Percentiles rank a stretch among this genome's conserved stretches.
Conservation (phyloP, 202 grass and related monocot genomes). For the Dendrocalamus latiflorus region DNA sequence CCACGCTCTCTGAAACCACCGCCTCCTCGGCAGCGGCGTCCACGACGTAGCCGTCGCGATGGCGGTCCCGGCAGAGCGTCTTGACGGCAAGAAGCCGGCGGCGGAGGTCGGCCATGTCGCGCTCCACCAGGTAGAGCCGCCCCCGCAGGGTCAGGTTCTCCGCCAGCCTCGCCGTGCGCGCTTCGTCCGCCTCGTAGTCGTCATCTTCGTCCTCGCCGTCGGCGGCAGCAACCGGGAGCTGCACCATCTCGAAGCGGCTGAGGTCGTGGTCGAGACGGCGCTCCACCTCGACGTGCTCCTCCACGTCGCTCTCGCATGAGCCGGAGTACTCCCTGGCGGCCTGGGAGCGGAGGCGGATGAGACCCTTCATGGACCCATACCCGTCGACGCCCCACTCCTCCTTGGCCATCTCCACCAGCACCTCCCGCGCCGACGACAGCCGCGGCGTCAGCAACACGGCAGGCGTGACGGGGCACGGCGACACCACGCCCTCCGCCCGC, state of each 20-base stretch:
- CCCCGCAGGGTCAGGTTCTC: slow-evolving; percentile 74
- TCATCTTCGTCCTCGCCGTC: slow-evolving; percentile 4
- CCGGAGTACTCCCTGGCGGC: slow-evolving; percentile 46
- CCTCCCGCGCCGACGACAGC: slow-evolving; percentile 77
- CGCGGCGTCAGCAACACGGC: slow-evolving; percentile 79
- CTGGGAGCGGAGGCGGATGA: slow-evolving; percentile 75
- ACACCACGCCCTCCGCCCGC: slow-evolving; percentile 72
- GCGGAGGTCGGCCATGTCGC: slow-evolving; percentile 69
- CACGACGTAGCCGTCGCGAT: slow-evolving; percentile 38
- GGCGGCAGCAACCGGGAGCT: slow-evolving; percentile 24
- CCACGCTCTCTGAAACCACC: slow-evolving; percentile 24
- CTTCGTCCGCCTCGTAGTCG: slow-evolving; percentile 33
- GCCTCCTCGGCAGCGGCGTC: slow-evolving; percentile 12
- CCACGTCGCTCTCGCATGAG: slow-evolving; percentile 94
- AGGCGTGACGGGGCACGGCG: slow-evolving; percentile 87
- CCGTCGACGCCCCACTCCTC: slow-evolving; percentile 97
- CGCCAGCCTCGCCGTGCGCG: slow-evolving; percentile 50
- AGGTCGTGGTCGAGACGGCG: slow-evolving; percentile 95
- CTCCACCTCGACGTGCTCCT: slow-evolving; percentile 97
- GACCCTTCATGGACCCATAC: slow-evolving; percentile 95
- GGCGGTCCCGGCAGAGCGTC: slow-evolving; percentile 28
- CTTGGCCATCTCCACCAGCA: slow-evolving; percentile 96
- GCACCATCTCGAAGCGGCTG: slow-evolving; percentile 97
- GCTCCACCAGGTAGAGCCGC: slow-evolving; percentile 77
- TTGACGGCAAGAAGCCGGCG: slow-evolving; percentile 55